Evolutionary conservation across 73 alveolate species (phyloP), one percentile per base, ranked within the genome.

Genomic region (Paramecium sonneborni): DNA sequence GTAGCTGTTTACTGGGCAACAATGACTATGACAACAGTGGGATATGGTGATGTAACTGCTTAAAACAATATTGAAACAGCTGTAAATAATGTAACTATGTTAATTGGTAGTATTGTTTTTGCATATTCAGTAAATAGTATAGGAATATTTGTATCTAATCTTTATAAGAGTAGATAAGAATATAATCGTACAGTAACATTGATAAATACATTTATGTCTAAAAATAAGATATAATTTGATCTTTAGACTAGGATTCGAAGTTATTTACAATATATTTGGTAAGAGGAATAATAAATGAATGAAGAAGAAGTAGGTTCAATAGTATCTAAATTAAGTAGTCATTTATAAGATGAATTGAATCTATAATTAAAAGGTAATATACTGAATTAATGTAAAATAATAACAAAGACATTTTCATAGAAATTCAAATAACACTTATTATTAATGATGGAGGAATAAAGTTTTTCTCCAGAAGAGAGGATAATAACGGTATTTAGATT

Each of bases 11-110:
- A 96, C 76, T 96, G 97, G 96, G 98, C 99, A 5, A 95, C 96
- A 46, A 96, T 97, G 15, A 96, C 99, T 3, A 96, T 96, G 99
- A 95, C 98, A 21, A 96, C 99, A 9, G 99, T 96, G 0, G 99
- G 99, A 15, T 96, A 96, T 91, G 99, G 99, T 38, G 99, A 96
- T 74, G 92, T 96, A 3, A 86, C 91, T 26, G 97, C 99, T 2
- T 37, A 86, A 52, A 95, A 96, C 18, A 94, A 93, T 8, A 92
- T 94, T 44, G 99, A 96, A 93, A 68, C 94, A 8, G 90, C 93
- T 35, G 48, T 92, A 41, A 93, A 95, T 12, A 52, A 92, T 26
- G 85, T 94, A 20, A 95, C 97, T 30, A 92, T 95, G 98, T 92
- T 95, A 34, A 86, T 96, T 69, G 95, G 97, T 44, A 91, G 98